These are phyloP conservation scores for Pichia sp. DNA, from an alignment of 1,139 yeast species.

Conservation along the genomic window DNA sequence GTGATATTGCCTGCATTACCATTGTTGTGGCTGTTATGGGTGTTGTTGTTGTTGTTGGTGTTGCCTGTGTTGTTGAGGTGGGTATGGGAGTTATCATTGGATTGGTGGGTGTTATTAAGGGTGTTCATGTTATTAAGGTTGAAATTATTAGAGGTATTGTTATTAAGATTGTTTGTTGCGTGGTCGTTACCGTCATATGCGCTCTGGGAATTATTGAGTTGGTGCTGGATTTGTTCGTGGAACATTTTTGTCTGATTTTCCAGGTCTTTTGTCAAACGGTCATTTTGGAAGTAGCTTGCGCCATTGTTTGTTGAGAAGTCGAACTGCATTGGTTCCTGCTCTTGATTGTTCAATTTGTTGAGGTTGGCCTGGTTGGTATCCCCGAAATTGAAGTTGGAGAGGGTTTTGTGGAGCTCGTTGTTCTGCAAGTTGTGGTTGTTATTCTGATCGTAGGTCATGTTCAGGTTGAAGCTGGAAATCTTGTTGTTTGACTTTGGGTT, in stretches of 20 bases:
- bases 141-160: slow-evolving; percentile 16
- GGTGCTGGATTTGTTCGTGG: slow-evolving; percentile 23
- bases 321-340: slow-evolving; percentile 12
- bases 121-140: slow-evolving; percentile 21
- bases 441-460: slow-evolving; percentile 7
- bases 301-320: slow-evolving; percentile 14
- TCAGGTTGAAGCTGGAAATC: slow-evolving; percentile 9
- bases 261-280: slow-evolving; percentile 12
- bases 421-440: slow-evolving; percentile 3
- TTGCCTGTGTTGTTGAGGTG: slow-evolving; percentile 16
- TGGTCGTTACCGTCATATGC: not conserved
- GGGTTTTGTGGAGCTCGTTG: slow-evolving; percentile 16
- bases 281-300: slow-evolving; percentile 12
- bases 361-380: slow-evolving; percentile 19
- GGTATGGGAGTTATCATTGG: slow-evolving; percentile 21
- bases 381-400: slow-evolving; percentile 25
- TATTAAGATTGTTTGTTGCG: slow-evolving; percentile 2
- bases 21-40: slow-evolving; percentile 7
- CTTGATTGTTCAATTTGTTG: slow-evolving; percentile 6
- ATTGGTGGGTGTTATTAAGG: slow-evolving; percentile 7
- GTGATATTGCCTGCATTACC: not conserved
- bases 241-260: slow-evolving; percentile 15
- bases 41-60: slow-evolving; percentile 21
- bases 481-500: slow-evolving; percentile 7
- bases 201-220: slow-evolving; percentile 3